phyloP scores from a whole-genome alignment of 306 rosid species.

The Cicer chorassanicum region DNA sequence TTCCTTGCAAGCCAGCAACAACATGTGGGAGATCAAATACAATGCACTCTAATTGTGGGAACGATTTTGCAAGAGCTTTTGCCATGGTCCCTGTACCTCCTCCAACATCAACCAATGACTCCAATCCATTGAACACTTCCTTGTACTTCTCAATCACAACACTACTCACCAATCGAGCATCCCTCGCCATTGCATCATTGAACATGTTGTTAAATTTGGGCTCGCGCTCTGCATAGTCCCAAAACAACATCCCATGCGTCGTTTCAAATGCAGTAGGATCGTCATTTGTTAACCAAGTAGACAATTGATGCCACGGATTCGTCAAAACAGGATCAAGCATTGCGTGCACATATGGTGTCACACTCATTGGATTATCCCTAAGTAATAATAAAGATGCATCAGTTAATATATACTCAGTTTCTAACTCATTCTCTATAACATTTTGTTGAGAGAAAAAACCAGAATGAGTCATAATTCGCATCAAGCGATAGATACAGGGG shows the following conservation, averaged over 20 bases:
- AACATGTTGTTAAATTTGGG: background rate
- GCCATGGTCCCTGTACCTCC: background rate
- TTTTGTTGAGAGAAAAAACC: no score
- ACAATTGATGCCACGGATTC: background rate
- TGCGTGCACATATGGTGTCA: background rate
- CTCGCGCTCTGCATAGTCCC: background rate
- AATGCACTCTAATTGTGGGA: background rate
- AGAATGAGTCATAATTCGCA: no score
- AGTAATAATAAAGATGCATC: background rate
- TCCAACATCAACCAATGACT: conserved; percentile 14
- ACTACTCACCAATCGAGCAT: background rate
- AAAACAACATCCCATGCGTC: background rate
- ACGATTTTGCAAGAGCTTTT: background rate
- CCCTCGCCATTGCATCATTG: background rate
- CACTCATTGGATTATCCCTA: background rate
- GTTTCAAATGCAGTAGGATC: background rate
- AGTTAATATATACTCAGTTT: background rate
- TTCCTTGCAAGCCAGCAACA: background rate
- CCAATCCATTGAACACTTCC: background rate
- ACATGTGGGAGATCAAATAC: background rate
- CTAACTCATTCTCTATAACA: no score
- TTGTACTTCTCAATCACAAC: background rate
- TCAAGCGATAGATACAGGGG: no score
- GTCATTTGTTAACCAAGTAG: background rate
- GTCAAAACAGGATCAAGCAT: background rate